These are phyloP conservation scores for Hygrophoropsis aurantiaca DNA, from an alignment of 768 basidiomycete genomes.

Conservation along the genomic window DNA sequence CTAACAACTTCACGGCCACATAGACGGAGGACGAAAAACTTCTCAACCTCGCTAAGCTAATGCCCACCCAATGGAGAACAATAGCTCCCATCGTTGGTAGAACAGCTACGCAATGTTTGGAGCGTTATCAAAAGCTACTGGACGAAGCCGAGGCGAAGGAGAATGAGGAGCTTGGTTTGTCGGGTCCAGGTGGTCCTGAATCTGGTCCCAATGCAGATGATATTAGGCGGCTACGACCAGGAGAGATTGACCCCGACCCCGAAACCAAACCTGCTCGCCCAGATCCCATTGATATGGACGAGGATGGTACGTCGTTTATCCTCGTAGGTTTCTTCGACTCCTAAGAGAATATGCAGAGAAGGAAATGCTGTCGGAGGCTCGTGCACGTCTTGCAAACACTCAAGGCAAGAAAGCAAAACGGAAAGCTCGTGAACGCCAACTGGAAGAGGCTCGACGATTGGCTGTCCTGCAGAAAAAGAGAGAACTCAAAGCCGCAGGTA, in stretches of 20 bases:
- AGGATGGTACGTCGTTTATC: slow-evolving; percentile 68
- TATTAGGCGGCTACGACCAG: slow-evolving; percentile 82
- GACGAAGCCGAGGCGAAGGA: slow-evolving; percentile 98
- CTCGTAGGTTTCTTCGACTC: background rate
- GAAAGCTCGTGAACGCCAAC: slow-evolving; percentile 94
- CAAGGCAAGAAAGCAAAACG: slow-evolving; percentile 99
- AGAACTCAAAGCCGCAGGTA: slow-evolving; percentile 96
- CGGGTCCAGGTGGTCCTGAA: slow-evolving; percentile 76
- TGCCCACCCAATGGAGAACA: slow-evolving; percentile 99
- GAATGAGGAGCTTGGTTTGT: slow-evolving; percentile 88
- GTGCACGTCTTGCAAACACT: slow-evolving; percentile 96
- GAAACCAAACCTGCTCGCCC: slow-evolving; percentile 98
- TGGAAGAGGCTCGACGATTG: slow-evolving; percentile 92
- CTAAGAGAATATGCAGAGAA: slow-evolving; percentile 61
- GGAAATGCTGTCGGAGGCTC: slow-evolving; percentile 99
- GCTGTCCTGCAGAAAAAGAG: slow-evolving; percentile 97
- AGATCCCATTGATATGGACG: slow-evolving; percentile 99
- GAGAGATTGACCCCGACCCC: slow-evolving; percentile 98
- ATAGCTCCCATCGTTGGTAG: slow-evolving; percentile 98
- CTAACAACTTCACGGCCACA: background rate
- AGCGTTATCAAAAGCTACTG: slow-evolving; percentile 95
- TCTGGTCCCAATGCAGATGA: slow-evolving; percentile 90
- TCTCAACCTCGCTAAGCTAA: slow-evolving; percentile 94
- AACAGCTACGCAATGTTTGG: slow-evolving; percentile 96
- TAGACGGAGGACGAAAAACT: slow-evolving; percentile 99